These are phyloP conservation scores for Ophiognomonia clavigignenti-juglandacearum DNA, from an alignment of 2,329 filamentous ascomycete genomes.

Conservation along the genomic window DNA sequence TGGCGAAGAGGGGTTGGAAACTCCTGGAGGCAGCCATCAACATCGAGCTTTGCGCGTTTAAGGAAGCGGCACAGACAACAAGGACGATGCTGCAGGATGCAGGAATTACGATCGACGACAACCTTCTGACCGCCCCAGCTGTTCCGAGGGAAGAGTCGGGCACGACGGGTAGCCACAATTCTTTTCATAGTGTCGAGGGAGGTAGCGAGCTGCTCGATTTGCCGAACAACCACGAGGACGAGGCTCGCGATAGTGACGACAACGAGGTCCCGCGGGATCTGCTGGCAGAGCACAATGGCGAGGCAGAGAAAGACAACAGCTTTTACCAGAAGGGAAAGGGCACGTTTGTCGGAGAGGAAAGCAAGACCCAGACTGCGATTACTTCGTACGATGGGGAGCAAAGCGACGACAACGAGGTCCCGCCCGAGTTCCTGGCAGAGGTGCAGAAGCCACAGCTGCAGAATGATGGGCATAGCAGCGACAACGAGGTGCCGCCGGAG, in stretches of 20 bases:
- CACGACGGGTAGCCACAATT: slow-evolving; percentile 8
- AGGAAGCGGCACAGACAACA: slow-evolving; percentile 27
- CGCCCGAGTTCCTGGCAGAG: not conserved
- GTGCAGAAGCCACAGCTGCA: not conserved
- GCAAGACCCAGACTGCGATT: not conserved
- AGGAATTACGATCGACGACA: slow-evolving; percentile 24
- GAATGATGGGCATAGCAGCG: slow-evolving; percentile 29
- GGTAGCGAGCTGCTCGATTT: slow-evolving; percentile 21
- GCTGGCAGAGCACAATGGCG: slow-evolving; percentile 27
- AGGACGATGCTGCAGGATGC: slow-evolving; percentile 25
- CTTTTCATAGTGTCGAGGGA: slow-evolving; percentile 20
- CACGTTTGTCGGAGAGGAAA: too few relatives aligned
- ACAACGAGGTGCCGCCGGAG: slow-evolving; percentile 47
- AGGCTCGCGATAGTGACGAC: slow-evolving; percentile 26
- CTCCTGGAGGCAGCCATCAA: slow-evolving; percentile 71
- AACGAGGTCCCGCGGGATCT: slow-evolving; percentile 40
- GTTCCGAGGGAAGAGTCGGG: slow-evolving; percentile 9
- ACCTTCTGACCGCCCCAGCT: slow-evolving; percentile 11
- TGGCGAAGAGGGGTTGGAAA: slow-evolving; percentile 64
- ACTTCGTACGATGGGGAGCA: not conserved
- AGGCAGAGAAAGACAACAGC: too few relatives aligned
- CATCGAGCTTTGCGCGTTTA: slow-evolving; percentile 44
- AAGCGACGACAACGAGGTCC: not conserved
- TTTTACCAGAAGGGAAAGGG: slow-evolving; percentile 8
- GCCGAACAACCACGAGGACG: slow-evolving; percentile 16